Conservation (phyloP, 495 filamentous ascomycete species). For the Xylaria venustula region DNA sequence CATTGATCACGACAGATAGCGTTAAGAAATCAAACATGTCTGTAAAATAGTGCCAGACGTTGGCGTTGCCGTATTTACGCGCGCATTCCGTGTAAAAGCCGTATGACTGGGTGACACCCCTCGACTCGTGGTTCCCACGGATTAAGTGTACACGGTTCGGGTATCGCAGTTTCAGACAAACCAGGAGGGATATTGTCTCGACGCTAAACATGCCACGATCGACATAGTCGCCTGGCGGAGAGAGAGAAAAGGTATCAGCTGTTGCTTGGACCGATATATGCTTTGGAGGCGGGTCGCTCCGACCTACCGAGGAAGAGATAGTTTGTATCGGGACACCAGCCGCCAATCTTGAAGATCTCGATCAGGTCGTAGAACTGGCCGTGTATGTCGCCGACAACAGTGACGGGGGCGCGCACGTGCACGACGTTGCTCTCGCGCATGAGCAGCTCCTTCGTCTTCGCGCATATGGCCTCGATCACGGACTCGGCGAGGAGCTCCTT, state of each 20-base stretch:
- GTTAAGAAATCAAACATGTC: conserved; percentile 99
- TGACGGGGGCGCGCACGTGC: conserved; percentile 91
- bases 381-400: conserved; percentile 98
- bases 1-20: conserved; percentile 93
- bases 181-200: conserved; percentile 92
- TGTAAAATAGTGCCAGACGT: conserved; percentile 99
- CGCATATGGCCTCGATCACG: conserved; percentile 98
- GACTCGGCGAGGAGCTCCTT: conserved; percentile 96
- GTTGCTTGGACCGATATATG: neutral
- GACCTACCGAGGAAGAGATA: conserved; percentile 89
- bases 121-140: conserved; percentile 94
- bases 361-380: conserved; percentile 98
- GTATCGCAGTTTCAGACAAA: conserved; percentile 92
- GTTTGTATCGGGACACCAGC: conserved; percentile 94
- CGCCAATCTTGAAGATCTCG: conserved; percentile 98
- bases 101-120: conserved; percentile 97
- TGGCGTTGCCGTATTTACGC: conserved; percentile 95
- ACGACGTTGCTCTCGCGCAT: conserved; percentile 99
- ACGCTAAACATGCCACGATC: conserved; percentile 96
- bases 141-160: conserved; percentile 90
- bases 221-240: conserved; percentile 80
- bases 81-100: conserved; percentile 98
- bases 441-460: conserved; percentile 95
- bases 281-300: neutral
- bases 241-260: neutral